Conservation (phyloP, 441 rosid species). For the Mallotus repandus region DNA sequence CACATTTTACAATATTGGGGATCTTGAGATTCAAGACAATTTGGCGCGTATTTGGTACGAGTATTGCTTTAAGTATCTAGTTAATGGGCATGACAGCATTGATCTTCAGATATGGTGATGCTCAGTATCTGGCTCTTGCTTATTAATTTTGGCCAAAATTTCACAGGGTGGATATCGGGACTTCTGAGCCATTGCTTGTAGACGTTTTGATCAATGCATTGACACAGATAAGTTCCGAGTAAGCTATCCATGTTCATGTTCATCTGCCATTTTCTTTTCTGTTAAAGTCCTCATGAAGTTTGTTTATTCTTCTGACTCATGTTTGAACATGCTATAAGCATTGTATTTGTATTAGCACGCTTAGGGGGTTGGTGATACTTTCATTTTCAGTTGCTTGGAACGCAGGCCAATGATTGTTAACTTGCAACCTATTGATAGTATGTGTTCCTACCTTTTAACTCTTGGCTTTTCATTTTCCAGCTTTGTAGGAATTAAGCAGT, state of each 20-base stretch:
- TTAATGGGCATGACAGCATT: neutral
- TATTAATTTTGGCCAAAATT: conserved; percentile 18
- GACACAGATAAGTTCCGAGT: conserved; percentile 94
- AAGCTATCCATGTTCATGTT: conserved; percentile 26
- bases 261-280: neutral
- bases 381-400: neutral
- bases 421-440: neutral
- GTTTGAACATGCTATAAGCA: neutral
- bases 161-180: conserved; percentile 86
- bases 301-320: neutral
- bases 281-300: too few relatives aligned
- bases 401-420: neutral
- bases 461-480: conserved; percentile 36
- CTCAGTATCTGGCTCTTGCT: conserved; percentile 6
- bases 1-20: conserved; percentile 86
- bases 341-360: neutral
- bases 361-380: neutral
- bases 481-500: conserved; percentile 69
- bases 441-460: conserved; percentile 1
- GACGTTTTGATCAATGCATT: conserved; percentile 81
- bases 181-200: conserved; percentile 70
- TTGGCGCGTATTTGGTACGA: conserved; percentile 75
- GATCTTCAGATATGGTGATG: conserved; percentile 1
- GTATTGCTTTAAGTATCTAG: conserved; percentile 3
- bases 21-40: conserved; percentile 87